Evolutionary conservation across 2,329 filamentous ascomycete genomes (phyloP), one percentile per base, ranked within the genome.

Genomic region (Hypoxylon sp.): DNA sequence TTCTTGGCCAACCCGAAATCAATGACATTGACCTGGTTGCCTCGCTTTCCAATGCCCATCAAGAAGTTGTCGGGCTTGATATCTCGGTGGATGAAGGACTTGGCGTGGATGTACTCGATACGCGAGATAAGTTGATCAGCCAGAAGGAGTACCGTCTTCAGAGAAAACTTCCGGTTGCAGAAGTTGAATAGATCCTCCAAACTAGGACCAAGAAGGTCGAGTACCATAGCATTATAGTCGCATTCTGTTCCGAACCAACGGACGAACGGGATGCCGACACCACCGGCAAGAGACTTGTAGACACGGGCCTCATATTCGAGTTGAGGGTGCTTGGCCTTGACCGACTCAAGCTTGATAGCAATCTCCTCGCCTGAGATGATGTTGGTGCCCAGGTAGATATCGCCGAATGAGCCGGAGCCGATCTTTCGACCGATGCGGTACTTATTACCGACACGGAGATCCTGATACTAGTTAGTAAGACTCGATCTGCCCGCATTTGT

Each of bases 21-120:
- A 75, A 99, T 98, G 52, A 98, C 95, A 75, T 98, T 98, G 86
- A 99, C 95, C 85, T 98, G 95, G 84, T 98, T 99, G 71, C 96
- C 96, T 77, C 95, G 93, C 88, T 98, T 98, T 78, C 96, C 96
- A 75, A 98, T 98, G 69, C 95, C 95, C 95, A 98, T 97, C 52
- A 98, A 86, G 84, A 98, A 99, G 88, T 99, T 98, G 86, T 99
- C 96, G 32, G 96, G 96, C 87, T 99, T 99, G 86, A 99, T 99
- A 81, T 99, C 96, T 82, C 96, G 94, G 84, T 99, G 96, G 80
- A 98, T 98, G 82, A 99, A 98, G 7, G 94, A 97, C 84, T 98
- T 98, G 85, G 96, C 96, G 81, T 99, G 96, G 76, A 99, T 99
- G 84, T 98, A 98, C 83, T 99, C 96, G 81, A 99, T 97, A 76